Conservation (phyloP, 495 filamentous ascomycete genomes). For the Penicillium fimorum region DNA sequence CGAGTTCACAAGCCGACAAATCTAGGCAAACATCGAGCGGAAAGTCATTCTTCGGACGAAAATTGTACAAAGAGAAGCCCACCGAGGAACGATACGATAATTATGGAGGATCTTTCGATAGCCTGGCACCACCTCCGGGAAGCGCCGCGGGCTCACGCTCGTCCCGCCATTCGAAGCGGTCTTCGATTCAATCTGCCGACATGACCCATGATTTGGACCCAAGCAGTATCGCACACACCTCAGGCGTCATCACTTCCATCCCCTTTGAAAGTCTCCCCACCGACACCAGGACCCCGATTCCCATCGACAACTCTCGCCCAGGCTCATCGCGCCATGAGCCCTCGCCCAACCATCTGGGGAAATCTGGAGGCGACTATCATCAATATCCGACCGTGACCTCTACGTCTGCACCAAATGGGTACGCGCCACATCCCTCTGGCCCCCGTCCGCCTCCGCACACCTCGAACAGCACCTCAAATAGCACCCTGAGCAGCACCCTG, state of each 20-base stretch:
- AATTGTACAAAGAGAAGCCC: conserved; percentile 69
- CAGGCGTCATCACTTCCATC: conserved; percentile 87
- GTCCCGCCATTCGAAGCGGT: conserved; percentile 77
- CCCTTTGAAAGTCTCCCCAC: conserved; percentile 76
- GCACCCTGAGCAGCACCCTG: conserved; percentile 71
- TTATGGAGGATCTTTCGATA: conserved; percentile 51
- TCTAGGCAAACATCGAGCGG: conserved; percentile 77
- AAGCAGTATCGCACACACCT: conserved; percentile 63
- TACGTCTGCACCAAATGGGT: conserved; percentile 39
- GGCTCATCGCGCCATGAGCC: conserved; percentile 70
- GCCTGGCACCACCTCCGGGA: conserved; percentile 43
- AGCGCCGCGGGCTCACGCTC: conserved; percentile 66
- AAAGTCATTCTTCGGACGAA: conserved; percentile 84
- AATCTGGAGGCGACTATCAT: conserved; percentile 75
- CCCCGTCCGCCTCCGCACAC: conserved; percentile 68
- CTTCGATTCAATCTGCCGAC: conserved; percentile 74
- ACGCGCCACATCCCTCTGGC: conserved; percentile 59
- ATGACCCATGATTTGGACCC: conserved; percentile 46
- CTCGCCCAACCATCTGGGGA: conserved; percentile 77
- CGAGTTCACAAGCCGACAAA: conserved; percentile 69
- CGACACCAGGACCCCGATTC: conserved; percentile 67
- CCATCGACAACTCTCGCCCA: conserved; percentile 70
- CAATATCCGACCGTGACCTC: conserved; percentile 81
- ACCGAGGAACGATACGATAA: conserved; percentile 55
- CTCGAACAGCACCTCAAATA: conserved; percentile 54